Evolutionary conservation across 441 rosid genomes (phyloP).

Genomic region (Macaranga tanarius): DNA sequence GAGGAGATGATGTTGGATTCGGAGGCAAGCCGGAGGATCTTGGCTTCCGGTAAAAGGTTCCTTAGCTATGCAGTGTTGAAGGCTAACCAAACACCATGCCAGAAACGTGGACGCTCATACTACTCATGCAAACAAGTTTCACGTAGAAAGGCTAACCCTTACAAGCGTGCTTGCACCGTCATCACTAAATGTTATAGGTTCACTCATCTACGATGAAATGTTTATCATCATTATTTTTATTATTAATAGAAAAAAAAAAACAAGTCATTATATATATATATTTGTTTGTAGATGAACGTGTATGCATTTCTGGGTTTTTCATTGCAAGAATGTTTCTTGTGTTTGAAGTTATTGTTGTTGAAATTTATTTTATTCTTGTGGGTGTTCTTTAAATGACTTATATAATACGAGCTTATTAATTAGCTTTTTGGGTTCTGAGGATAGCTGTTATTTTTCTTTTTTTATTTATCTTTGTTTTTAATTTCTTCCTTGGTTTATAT

Average conservation of each 20-base stretch:
- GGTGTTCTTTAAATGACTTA: background rate
- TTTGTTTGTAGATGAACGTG: background rate
- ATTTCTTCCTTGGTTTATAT: too few species aligned
- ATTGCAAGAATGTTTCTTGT: background rate
- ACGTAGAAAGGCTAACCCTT: conserved; percentile 17
- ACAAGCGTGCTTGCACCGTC: conserved; percentile 12
- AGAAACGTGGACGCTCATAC: conserved; percentile 7
- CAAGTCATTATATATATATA: too few species aligned
- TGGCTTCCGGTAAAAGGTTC: conserved; percentile 5
- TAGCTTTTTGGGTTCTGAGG: background rate
- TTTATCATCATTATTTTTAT: too few species aligned
- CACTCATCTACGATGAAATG: conserved; percentile 2
- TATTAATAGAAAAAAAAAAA: too few species aligned
- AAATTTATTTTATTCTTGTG: background rate
- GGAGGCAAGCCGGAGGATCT: conserved; percentile 10
- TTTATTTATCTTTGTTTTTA: too few species aligned
- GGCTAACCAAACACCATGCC: conserved; percentile 11
- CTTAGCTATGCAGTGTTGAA: conserved; percentile 17
- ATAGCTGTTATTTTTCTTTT: too few species aligned
- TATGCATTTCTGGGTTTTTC: background rate
- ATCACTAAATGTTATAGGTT: conserved; percentile 19
- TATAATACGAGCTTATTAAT: background rate
- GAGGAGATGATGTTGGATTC: conserved; percentile 23
- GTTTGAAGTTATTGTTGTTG: background rate
- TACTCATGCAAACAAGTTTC: background rate